Percentiles rank a stretch among this genome's conserved stretches.
These are phyloP conservation scores for Saccharomycopsis fermentans DNA, from an alignment of 805 yeast genomes.

Conservation along the genomic window DNA sequence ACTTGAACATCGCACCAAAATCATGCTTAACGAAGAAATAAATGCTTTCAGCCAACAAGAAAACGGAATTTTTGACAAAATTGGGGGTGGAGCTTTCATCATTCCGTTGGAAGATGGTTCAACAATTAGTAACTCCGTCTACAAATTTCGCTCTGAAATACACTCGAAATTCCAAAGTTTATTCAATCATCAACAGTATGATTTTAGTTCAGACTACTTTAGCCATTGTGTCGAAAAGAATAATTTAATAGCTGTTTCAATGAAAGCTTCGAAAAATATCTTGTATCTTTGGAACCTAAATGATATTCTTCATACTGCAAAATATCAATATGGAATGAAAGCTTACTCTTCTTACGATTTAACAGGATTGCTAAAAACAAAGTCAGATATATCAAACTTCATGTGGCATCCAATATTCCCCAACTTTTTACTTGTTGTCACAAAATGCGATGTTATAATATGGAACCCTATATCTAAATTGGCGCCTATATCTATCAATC, in stretches of 20 bases:
- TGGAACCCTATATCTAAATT: slow-evolving; percentile 7
- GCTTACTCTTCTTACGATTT: not conserved
- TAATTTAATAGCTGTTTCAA: slow-evolving; percentile 1
- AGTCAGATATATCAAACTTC: not conserved
- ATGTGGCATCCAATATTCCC: slow-evolving; percentile 12
- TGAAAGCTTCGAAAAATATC: not conserved
- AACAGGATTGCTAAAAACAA: not conserved
- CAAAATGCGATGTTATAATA: slow-evolving; percentile 1
- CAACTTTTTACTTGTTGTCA: slow-evolving; percentile 6
- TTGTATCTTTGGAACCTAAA: slow-evolving; percentile 8
- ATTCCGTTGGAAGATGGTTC: not conserved
- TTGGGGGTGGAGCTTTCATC: not conserved
- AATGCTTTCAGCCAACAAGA: not conserved
- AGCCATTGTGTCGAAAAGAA: not conserved
- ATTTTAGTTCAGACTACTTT: slow-evolving; percentile 1
- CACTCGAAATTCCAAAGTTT: not conserved
- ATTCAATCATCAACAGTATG: not conserved
- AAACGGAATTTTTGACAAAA: not conserved
- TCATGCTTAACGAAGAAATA: not conserved
- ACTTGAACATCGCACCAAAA: not conserved
- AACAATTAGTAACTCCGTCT: not conserved
- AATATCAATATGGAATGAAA: not conserved
- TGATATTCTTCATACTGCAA: not conserved
- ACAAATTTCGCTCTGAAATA: not conserved
- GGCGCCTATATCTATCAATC: not conserved